phyloP scores from a whole-genome alignment of 176 grass and related monocot species.

The Cymbopogon citratus region DNA sequence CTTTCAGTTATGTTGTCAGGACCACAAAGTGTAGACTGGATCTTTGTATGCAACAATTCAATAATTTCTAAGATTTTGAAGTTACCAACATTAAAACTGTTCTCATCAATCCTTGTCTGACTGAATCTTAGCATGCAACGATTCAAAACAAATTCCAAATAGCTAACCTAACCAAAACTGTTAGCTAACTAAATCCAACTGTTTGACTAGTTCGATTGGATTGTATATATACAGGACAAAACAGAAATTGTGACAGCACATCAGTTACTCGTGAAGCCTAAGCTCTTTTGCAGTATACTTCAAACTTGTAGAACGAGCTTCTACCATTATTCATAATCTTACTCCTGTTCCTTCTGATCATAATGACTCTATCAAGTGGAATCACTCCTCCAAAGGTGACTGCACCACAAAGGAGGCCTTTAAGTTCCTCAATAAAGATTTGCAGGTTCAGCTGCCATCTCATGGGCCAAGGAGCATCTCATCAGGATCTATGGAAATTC shows the following conservation, averaged over 20 bases:
- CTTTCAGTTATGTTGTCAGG: background rate
- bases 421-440: too few species aligned
- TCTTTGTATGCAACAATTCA: background rate
- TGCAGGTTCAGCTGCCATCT: too few species aligned
- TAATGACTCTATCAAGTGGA: too few species aligned
- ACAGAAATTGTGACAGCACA: conserved; percentile 3
- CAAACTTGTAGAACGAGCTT: conserved; percentile 20
- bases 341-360: too few species aligned
- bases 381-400: too few species aligned
- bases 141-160: background rate
- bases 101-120: background rate
- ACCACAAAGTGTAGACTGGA: background rate
- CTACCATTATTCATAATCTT: too few species aligned
- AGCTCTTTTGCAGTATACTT: conserved; percentile 8
- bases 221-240: background rate
- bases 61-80: background rate
- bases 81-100: background rate
- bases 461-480: too few species aligned
- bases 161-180: background rate
- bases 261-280: conserved; percentile 7
- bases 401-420: too few species aligned
- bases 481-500: too few species aligned
- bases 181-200: background rate
- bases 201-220: conserved; percentile 21
- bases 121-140: background rate